A percentile compares a stretch with the other conserved stretches of the same genome.
phyloP scores from a whole-genome alignment of 257 asterid genomes.

The Nicotiana noctiflora region DNA sequence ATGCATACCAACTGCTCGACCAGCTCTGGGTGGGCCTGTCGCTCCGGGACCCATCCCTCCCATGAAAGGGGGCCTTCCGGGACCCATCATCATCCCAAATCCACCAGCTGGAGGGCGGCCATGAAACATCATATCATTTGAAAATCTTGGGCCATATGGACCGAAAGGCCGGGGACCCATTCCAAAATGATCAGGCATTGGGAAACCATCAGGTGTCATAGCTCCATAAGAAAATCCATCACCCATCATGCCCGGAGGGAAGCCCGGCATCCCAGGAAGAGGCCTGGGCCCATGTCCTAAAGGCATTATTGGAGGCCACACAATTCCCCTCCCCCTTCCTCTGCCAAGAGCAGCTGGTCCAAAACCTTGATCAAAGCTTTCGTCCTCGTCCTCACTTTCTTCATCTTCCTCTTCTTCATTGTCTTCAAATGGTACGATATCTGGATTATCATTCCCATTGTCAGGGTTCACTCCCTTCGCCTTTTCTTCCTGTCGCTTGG shows the following conservation, averaged over 20 bases:
- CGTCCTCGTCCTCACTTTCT: constrained; percentile 81
- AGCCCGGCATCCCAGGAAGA: constrained; percentile 58
- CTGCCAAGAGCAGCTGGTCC: constrained; percentile 50
- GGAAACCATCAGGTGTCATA: constrained; percentile 64
- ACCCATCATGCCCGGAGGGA: constrained; percentile 67
- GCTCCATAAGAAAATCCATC: constrained; percentile 74
- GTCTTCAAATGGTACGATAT: constrained; percentile 79
- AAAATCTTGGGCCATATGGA: constrained; percentile 67
- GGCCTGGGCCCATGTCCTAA: constrained; percentile 61
- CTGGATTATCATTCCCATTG: constrained; percentile 59
- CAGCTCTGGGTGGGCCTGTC: constrained; percentile 32
- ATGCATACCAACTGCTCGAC: constrained; percentile 44
- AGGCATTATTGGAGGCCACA: constrained; percentile 88
- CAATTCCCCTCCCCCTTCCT: constrained; percentile 86
- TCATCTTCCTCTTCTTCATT: constrained; percentile 93
- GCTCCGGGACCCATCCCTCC: constrained; percentile 34
- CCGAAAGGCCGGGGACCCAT: constrained; percentile 79
- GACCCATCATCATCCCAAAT: constrained; percentile 84
- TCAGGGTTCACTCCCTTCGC: constrained; percentile 69
- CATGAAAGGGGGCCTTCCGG: constrained; percentile 67
- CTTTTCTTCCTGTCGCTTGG: constrained; percentile 80
- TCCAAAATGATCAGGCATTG: constrained; percentile 63
- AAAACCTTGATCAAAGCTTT: constrained; percentile 40
- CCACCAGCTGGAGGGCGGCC: constrained; percentile 63
- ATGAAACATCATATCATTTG: constrained; percentile 77